These are phyloP conservation scores for Lagenaria siceraria DNA, from an alignment of 306 rosid species.

Conservation along the genomic window DNA sequence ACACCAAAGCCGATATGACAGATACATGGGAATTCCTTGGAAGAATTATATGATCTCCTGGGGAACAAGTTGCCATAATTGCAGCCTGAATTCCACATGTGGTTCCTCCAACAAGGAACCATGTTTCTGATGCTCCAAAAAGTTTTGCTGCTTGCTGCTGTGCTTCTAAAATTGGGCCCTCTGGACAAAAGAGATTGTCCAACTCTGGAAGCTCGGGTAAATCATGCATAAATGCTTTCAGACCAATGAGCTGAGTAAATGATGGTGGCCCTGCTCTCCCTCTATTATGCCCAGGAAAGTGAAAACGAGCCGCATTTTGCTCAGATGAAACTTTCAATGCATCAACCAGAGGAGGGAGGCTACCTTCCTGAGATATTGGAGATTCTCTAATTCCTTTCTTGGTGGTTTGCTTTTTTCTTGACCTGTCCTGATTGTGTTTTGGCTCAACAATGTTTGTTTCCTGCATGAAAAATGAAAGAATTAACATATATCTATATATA, in stretches of 20 bases:
- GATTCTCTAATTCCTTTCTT: not conserved
- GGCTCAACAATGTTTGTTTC: constrained; percentile 4
- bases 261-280: constrained; percentile 77
- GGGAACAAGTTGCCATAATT: constrained; percentile 68
- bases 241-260: constrained; percentile 51
- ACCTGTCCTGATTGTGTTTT: not conserved
- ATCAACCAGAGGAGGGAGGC: constrained; percentile 42
- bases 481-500: not conserved
- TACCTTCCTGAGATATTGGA: constrained; percentile 11
- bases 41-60: constrained; percentile 57
- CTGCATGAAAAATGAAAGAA: not conserved
- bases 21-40: constrained; percentile 75
- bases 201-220: constrained; percentile 73
- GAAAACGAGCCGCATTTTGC: constrained; percentile 50
- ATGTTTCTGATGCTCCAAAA: constrained; percentile 64
- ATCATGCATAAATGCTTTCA: constrained; percentile 51
- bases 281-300: constrained; percentile 93
- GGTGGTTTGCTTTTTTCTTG: not conserved
- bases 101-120: constrained; percentile 94
- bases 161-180: constrained; percentile 75
- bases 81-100: constrained; percentile 93
- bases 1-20: constrained; percentile 61
- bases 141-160: constrained; percentile 65
- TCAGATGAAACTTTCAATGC: constrained; percentile 66
- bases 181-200: constrained; percentile 65